Conservation (phyloP, 345 rosid genomes). For the Noccaea bulbosa region DNA sequence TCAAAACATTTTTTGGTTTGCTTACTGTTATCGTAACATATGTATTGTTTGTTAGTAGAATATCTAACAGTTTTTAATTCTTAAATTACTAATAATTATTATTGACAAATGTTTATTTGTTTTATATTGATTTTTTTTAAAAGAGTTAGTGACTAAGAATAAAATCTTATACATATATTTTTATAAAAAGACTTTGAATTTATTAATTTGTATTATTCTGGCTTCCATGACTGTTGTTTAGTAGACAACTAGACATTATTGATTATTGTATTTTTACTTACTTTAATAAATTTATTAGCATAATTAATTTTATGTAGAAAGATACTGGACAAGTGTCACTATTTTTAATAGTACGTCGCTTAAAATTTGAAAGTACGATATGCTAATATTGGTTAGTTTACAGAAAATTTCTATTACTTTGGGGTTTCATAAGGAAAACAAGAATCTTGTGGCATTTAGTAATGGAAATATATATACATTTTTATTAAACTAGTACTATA, state of each 20-base stretch:
- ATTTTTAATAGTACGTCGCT: neutral
- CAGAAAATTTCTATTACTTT: slow-evolving; percentile 2
- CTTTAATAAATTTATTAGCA: neutral
- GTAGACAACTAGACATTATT: neutral
- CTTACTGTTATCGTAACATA: neutral
- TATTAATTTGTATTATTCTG: neutral
- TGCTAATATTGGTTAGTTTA: neutral
- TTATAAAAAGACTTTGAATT: neutral
- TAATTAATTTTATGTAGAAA: neutral
- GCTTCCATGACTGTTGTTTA: neutral
- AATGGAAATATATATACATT: slow-evolving; percentile 2
- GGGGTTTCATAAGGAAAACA: neutral
- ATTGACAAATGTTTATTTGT: neutral
- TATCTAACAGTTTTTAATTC: neutral
- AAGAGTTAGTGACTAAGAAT: neutral
- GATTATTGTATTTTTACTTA: neutral
- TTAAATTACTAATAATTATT: neutral
- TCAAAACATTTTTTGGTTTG: no score
- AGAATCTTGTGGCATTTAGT: slow-evolving; percentile 17
- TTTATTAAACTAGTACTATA: slow-evolving; percentile 9
- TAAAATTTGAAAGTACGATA: neutral
- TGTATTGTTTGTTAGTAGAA: neutral
- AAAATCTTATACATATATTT: neutral
- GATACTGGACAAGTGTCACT: neutral
- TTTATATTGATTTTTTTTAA: neutral